Evolutionary conservation across 2,329 filamentous ascomycete genomes (phyloP).

Genomic region (Massarina eburnea): DNA sequence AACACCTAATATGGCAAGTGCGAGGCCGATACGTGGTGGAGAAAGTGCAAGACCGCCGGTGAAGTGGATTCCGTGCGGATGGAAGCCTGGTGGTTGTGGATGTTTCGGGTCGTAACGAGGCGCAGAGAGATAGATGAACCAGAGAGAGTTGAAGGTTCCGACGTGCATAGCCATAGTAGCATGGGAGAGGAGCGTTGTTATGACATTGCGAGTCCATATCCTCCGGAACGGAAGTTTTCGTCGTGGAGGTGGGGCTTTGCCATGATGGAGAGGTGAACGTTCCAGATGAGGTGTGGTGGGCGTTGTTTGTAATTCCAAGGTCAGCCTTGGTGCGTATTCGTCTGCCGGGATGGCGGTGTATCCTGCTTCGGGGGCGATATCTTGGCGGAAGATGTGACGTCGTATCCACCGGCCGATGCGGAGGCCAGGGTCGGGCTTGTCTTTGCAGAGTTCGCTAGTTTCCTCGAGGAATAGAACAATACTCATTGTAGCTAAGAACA

Average conservation of each 20-base stretch:
- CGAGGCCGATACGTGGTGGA: conserved; percentile 50
- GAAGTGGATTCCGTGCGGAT: conserved; percentile 47
- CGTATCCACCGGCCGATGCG: conserved; percentile 43
- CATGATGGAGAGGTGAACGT: not conserved
- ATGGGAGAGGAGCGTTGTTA: conserved; percentile 48
- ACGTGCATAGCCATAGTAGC: conserved; percentile 51
- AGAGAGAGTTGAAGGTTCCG: conserved; percentile 52
- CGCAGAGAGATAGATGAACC: conserved; percentile 54
- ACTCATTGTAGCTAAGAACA: conserved; percentile 56
- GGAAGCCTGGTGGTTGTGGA: conserved; percentile 34
- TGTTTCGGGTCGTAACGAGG: conserved; percentile 44
- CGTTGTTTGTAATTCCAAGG: conserved; percentile 33
- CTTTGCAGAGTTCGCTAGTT: conserved; percentile 46
- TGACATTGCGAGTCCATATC: conserved; percentile 51
- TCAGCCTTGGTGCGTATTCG: conserved; percentile 26
- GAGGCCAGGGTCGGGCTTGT: conserved; percentile 46
- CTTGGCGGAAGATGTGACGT: conserved; percentile 34
- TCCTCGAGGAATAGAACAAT: conserved; percentile 70
- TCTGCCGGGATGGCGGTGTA: conserved; percentile 36
- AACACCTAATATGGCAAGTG: conserved; percentile 51
- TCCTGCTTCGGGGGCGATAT: conserved; percentile 17
- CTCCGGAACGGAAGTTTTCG: conserved; percentile 48
- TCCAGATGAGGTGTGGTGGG: conserved; percentile 21
- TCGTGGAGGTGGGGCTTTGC: conserved; percentile 13
- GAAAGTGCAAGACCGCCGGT: conserved; percentile 53